Percentiles rank a stretch among this genome's conserved stretches.
Evolutionary conservation across 345 rosid genomes (phyloP).

Genomic region (Theobroma cacao): DNA sequence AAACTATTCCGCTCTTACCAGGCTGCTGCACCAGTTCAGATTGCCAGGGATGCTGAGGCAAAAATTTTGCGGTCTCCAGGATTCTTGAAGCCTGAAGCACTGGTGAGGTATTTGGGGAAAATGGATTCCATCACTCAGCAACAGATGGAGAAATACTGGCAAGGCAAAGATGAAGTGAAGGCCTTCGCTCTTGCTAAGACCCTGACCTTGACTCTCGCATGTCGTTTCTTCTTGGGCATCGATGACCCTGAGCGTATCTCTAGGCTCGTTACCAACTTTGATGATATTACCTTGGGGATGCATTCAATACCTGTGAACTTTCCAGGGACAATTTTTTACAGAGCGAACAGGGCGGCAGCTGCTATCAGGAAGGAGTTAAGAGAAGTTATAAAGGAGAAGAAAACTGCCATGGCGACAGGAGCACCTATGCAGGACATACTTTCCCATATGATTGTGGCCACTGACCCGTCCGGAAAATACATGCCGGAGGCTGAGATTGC

Average conservation of each 20-base stretch:
- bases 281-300: constrained; percentile 43
- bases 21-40: constrained; percentile 18
- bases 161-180: constrained; percentile 30
- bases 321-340: constrained; percentile 42
- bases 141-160: constrained; percentile 40
- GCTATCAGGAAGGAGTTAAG: constrained; percentile 35
- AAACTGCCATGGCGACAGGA: constrained; percentile 30
- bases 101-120: constrained; percentile 41
- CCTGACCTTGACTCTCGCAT: constrained; percentile 47
- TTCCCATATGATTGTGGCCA: constrained; percentile 29
- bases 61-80: constrained; percentile 32
- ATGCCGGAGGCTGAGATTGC: constrained; percentile 53
- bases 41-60: constrained; percentile 24
- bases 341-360: constrained; percentile 34
- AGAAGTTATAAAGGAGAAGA: constrained; percentile 36
- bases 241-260: constrained; percentile 44
- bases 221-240: constrained; percentile 46
- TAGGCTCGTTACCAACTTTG: constrained; percentile 36
- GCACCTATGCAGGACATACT: constrained; percentile 24
- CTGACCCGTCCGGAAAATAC: constrained; percentile 28
- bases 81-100: constrained; percentile 54
- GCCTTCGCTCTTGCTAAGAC: constrained; percentile 38
- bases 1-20: constrained; percentile 46
- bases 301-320: constrained; percentile 41
- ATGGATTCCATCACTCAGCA: constrained; percentile 51